Base-by-base conservation (phyloP, 768 basidiomycete genomes). In the Pleurotus djamor region DNA sequence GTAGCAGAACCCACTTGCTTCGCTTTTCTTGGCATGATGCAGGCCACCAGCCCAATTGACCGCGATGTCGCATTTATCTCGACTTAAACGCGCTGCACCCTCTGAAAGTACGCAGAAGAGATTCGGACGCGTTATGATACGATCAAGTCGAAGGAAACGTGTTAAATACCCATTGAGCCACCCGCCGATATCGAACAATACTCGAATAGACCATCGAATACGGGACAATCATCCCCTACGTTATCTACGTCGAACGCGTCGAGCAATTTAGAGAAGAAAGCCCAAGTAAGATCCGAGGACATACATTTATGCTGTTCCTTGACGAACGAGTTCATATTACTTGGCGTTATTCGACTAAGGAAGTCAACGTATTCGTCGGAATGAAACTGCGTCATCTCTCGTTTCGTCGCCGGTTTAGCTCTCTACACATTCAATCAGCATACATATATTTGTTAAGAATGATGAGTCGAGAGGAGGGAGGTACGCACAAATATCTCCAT, bases 351-450 rank as follows among this genome's bases (percentile, higher is more conserved):
- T 65, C 91, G 85, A 70, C 87, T 90, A 52, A 98, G 81, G 74
- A 99, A 98, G 66, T 98, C 97, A 60, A 98, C 92, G 71, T 98
- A 99, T 79, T 98, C 97, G 72, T 99, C 96, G 4, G 96, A 96
- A 73, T 98, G 96, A 69, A 98, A 99, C 69, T 99, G 92, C 16
- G 97, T 96, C 97, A 99, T 98, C 73, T 99, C 97, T 61, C 97
- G 91, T 75, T 97, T 97, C 2, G 97, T 99, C 6, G 97, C 97
- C 5, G 97, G 97, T 82, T 99, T 99, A 4, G 97, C 97, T 61
- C 97, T 87, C 97, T 99, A 28, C 21, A 28, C 21, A n/a, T n/a
- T n/a, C n/a, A n/a, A n/a, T n/a, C n/a, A 66, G 32, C 54, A 14
- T 35, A 33, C 55, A 14, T 33, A 32, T 34, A n/a, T 14, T 17